phyloP scores from a whole-genome alignment of 2,329 filamentous ascomycete genomes.

The Basipetospora chlamydospora region DNA sequence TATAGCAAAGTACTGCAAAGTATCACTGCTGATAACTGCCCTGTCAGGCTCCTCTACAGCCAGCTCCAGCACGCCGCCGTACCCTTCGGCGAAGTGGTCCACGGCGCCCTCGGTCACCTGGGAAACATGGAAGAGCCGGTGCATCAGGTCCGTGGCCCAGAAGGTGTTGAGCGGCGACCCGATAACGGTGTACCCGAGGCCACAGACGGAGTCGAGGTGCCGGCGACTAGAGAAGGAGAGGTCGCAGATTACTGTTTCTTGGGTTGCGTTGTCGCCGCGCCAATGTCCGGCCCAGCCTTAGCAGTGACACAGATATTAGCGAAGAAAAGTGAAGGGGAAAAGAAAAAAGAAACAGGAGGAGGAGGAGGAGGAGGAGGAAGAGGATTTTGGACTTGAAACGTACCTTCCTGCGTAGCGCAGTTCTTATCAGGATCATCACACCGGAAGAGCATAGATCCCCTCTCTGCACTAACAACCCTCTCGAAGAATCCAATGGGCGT shows the following conservation, averaged over 20 bases:
- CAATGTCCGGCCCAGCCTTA: slow-evolving; percentile 53
- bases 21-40: slow-evolving; percentile 42
- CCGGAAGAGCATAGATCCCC: slow-evolving; percentile 43
- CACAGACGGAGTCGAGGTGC: slow-evolving; percentile 44
- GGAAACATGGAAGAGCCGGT: slow-evolving; percentile 50
- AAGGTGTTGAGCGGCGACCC: slow-evolving; percentile 41
- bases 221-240: slow-evolving; percentile 44
- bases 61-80: slow-evolving; percentile 36
- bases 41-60: slow-evolving; percentile 31
- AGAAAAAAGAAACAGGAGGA: neutral
- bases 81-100: slow-evolving; percentile 47
- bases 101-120: slow-evolving; percentile 43
- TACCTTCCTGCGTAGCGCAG: slow-evolving; percentile 34
- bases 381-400: slow-evolving; percentile 6
- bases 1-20: slow-evolving; percentile 54
- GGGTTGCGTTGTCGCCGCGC: slow-evolving; percentile 48
- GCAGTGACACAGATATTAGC: slow-evolving; percentile 5
- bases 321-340: neutral
- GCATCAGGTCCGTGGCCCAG: slow-evolving; percentile 53
- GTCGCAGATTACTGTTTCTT: slow-evolving; percentile 56
- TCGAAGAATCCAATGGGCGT: slow-evolving; percentile 49
- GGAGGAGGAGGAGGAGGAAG: neutral
- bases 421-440: slow-evolving; percentile 56
- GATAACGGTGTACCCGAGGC: slow-evolving; percentile 47
- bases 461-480: slow-evolving; percentile 42